These are phyloP conservation scores for Petunia axillaris DNA, from an alignment of 257 asterid species.

Conservation along the genomic window DNA sequence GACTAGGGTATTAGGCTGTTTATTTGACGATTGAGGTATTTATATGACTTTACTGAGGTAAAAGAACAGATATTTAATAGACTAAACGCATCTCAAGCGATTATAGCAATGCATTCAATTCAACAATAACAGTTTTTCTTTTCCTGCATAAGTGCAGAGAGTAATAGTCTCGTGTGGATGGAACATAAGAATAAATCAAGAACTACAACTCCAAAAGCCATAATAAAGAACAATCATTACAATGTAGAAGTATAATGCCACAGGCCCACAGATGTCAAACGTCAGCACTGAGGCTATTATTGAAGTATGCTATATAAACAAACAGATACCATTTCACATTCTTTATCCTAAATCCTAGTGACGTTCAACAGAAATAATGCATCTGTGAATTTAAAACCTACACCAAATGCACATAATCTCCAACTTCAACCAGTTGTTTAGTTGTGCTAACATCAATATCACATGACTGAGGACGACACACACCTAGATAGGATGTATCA, in stretches of 20 bases:
- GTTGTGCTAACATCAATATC: not conserved
- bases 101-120: not conserved
- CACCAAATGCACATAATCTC: not conserved
- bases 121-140: not conserved
- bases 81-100: not conserved
- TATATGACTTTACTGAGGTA: not conserved
- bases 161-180: not conserved
- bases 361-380: not conserved
- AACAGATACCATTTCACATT: not conserved
- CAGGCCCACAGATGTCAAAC: not conserved
- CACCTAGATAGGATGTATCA: not conserved
- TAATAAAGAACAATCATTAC: not conserved
- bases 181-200: not conserved
- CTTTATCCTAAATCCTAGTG: not conserved
- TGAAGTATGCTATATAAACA: not conserved
- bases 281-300: not conserved
- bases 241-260: not conserved
- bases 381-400: not conserved
- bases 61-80: not conserved
- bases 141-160: not conserved
- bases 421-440: not conserved
- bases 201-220: not conserved
- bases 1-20: not conserved
- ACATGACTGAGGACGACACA: not conserved
- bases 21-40: conserved; percentile 2